These are phyloP conservation scores for Microdochium bolleyi DNA, from an alignment of 2,329 filamentous ascomycete species.

Conservation along the genomic window DNA sequence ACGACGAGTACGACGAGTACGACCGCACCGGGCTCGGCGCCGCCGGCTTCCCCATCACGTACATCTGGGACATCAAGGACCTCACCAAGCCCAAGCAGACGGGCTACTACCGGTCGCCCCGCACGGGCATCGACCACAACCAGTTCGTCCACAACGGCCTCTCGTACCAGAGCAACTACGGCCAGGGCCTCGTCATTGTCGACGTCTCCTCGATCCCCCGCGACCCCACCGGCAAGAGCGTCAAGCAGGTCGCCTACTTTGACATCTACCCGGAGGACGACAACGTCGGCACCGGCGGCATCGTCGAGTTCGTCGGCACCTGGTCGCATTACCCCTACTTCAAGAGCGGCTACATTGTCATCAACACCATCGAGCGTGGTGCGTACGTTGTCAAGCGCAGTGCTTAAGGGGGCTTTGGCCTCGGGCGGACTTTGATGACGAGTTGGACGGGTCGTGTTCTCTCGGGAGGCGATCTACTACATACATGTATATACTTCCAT, in stretches of 20 bases:
- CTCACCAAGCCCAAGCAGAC: constrained; percentile 30
- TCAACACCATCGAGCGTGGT: constrained; percentile 38
- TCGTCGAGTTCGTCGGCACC: constrained; percentile 24
- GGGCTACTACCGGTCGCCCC: constrained; percentile 28
- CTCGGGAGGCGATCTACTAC: too few species aligned
- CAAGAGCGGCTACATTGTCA: constrained; percentile 30
- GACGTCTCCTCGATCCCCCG: constrained; percentile 20
- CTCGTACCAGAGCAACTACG: constrained; percentile 36
- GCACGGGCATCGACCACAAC: constrained; percentile 32
- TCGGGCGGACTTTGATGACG: too few species aligned
- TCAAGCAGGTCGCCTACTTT: constrained; percentile 31
- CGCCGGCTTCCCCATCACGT: constrained; percentile 30
- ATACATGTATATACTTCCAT: too few species aligned
- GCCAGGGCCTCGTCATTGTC: constrained; percentile 27
- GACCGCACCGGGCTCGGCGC: constrained; percentile 26
- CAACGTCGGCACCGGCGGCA: constrained; percentile 21
- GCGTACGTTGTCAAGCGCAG: constrained; percentile 31
- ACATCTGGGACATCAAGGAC: constrained; percentile 34
- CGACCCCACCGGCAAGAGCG: constrained; percentile 19
- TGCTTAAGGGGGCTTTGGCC: background rate
- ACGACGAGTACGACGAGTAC: constrained; percentile 40
- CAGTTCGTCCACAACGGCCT: constrained; percentile 28
- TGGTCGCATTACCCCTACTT: constrained; percentile 36
- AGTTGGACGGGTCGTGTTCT: too few species aligned
- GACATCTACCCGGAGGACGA: constrained; percentile 38